These are phyloP conservation scores for Cercospora citrullina DNA, from an alignment of 2,329 filamentous ascomycete genomes.

Conservation along the genomic window DNA sequence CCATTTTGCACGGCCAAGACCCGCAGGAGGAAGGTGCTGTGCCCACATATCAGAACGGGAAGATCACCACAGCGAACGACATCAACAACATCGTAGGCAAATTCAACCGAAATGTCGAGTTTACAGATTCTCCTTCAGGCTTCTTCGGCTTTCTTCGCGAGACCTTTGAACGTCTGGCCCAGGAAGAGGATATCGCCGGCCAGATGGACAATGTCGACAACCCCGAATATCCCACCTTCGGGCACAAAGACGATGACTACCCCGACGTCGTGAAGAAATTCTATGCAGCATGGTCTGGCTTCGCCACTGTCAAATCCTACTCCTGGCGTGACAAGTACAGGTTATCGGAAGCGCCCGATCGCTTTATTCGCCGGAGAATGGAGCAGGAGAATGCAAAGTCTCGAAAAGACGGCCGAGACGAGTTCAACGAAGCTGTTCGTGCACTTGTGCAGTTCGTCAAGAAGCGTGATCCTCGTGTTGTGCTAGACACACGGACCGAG, in stretches of 20 bases:
- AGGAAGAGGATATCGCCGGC: conserved; percentile 75
- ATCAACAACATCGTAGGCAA: conserved; percentile 74
- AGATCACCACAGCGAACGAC: conserved; percentile 77
- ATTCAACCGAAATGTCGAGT: conserved; percentile 76
- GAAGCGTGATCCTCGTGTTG: conserved; percentile 86
- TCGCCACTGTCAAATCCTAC: conserved; percentile 82
- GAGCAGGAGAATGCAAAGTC: conserved; percentile 91
- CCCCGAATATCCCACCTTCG: conserved; percentile 78
- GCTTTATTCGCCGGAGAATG: conserved; percentile 77
- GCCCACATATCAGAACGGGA: conserved; percentile 67
- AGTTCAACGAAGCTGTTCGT: conserved; percentile 90
- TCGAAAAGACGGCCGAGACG: conserved; percentile 76
- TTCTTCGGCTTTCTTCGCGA: conserved; percentile 81
- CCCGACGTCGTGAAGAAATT: conserved; percentile 77
- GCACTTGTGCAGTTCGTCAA: conserved; percentile 84
- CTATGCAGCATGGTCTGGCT: conserved; percentile 77
- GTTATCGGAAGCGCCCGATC: conserved; percentile 82
- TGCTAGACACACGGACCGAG: conserved; percentile 73
- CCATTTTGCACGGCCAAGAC: conserved; percentile 71
- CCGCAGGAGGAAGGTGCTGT: conserved; percentile 51
- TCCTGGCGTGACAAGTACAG: conserved; percentile 86
- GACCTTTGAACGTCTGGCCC: conserved; percentile 75
- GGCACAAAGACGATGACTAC: conserved; percentile 70
- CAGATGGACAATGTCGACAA: conserved; percentile 64
- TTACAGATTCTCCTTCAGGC: conserved; percentile 74